Base-by-base conservation (phyloP, 164 flowering plant species). In the Vitis rupestris region DNA sequence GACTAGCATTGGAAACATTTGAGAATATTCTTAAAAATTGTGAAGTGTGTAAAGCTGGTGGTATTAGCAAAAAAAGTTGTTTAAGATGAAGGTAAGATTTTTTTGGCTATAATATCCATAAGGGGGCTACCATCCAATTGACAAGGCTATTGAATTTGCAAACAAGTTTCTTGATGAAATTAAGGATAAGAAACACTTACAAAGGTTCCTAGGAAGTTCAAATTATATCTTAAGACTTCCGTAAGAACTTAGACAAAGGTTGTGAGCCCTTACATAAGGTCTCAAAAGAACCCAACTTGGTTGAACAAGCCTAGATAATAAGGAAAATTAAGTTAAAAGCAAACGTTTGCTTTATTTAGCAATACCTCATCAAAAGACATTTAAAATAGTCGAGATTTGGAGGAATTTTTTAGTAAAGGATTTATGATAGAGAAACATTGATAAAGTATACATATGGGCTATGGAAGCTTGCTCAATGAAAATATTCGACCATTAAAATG, bases 311-410 rank as follows among this genome's bases (percentile, higher is more conserved):
- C 53, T 52, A 55, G 48, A 17, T 3, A 16, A 60, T 66, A 13
- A 3, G 12, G 44, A 7, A 53, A 66, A 27, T 66, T 8, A 66
- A 53, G 3, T 10, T 3, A 66, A 17, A 19, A 23, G 3, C 9
- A 51, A 19, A 15, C 0, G 15, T 9, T 30, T 66, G n/a, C 59
- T 49, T 5, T 55, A 10, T 14, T 27, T 53, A 52, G n/a, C 8
- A 2, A 29, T 59, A 9, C 44, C 55, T 3, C 17, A 59, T 17
- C 56, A 55, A 13, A 9, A 19, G 8, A 3, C 15, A 9, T 68
- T 47, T 17, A 68, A 59, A 59, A 68, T 59, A 1, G 54, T 68
- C 2, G 56, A 68, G 71, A 11, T 68, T 59, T 58, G 71, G 54
- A 0, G 71, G 64, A 11, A 68, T 68, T 10, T 13, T 68, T 12